Base-by-base conservation (phyloP, 257 asterid genomes). In the Solanum chaucha region DNA sequence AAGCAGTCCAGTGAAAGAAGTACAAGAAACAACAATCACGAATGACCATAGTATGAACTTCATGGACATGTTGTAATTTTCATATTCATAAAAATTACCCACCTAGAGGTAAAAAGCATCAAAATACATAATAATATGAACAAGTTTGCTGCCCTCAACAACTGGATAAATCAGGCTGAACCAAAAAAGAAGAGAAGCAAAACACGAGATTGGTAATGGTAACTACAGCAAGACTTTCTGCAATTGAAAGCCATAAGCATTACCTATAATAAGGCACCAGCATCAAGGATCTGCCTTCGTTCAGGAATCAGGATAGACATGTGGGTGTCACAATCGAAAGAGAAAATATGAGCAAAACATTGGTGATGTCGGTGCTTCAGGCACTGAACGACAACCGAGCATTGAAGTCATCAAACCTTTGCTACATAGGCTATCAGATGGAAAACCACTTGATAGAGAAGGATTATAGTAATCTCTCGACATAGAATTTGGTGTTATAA, bases 341-440 rank as follows among this genome's bases (percentile, higher is more conserved):
- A 87, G 98, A 95, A 4, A 98, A 97, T 90, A 97, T 98, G 98
- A 88, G 99, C 97, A 41, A 95, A 93, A 90, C 99, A 97, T 77
- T 94, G 98, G 67, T 97, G 96, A 90, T 94, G 98, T 85, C 93
- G 98, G 88, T 97, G 98, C 91, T 97, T 97, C 90, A 95, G 93
- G 88, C 90, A 94, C 90, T 95, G 99, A 92, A 97, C 93, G 78
- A 95, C 97, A 32, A 97, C 89, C 65, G 98, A 95, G 88, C 84
- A 82, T 75, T 35, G 88, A 92, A 82, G 90, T 84, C 38, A 35
- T 32, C 32, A 87, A 89, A 82, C 86, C 30, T 86, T 67, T 88
- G 55, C 87, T 17, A 15, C 84, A 85, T 85, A 83, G 93, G 89
- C 73, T 92, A 28, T 94, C 98, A 77, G 94, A 87, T 36, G 91